phyloP scores from a whole-genome alignment of 83 land plant species.

The Picea abies region DNA sequence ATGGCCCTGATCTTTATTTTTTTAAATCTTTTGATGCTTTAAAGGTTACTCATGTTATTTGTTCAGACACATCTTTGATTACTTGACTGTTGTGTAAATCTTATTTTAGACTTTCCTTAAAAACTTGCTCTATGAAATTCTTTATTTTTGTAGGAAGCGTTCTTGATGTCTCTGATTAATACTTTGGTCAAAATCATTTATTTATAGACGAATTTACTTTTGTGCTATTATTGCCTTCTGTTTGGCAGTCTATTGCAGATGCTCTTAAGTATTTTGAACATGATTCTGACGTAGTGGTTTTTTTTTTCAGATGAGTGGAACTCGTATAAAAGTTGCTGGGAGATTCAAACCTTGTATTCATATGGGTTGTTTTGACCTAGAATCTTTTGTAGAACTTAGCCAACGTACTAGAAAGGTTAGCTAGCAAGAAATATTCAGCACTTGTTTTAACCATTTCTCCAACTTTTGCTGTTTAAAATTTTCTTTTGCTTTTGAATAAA shows the following conservation, averaged over 20 bases:
- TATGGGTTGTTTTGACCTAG: slow-evolving; percentile 98
- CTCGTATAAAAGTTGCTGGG: slow-evolving; percentile 88
- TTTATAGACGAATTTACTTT: background rate
- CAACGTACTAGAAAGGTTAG: slow-evolving; percentile 93
- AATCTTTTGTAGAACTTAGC: slow-evolving; percentile 90
- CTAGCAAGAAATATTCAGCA: slow-evolving; percentile 2
- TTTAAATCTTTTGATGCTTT: background rate
- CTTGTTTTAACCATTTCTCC: background rate
- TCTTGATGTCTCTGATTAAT: background rate
- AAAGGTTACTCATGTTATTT: too few species aligned
- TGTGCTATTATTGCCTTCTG: background rate
- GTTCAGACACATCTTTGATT: background rate
- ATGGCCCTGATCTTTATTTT: background rate
- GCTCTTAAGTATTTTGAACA: background rate
- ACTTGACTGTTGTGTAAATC: background rate
- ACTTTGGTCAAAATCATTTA: background rate
- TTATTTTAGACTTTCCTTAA: background rate
- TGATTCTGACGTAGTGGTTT: background rate
- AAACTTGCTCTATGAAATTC: background rate
- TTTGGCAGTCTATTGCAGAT: background rate
- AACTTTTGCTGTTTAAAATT: background rate
- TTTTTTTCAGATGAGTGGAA: slow-evolving; percentile 88
- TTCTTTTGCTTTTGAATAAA: slow-evolving; percentile 23
- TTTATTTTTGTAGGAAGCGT: background rate
- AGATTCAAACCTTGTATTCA: slow-evolving; percentile 95